Evolutionary conservation across 192 early-diverging fungal species (phyloP), one percentile per base, ranked within the genome.

Genomic region (Rhizophagus clarus): DNA sequence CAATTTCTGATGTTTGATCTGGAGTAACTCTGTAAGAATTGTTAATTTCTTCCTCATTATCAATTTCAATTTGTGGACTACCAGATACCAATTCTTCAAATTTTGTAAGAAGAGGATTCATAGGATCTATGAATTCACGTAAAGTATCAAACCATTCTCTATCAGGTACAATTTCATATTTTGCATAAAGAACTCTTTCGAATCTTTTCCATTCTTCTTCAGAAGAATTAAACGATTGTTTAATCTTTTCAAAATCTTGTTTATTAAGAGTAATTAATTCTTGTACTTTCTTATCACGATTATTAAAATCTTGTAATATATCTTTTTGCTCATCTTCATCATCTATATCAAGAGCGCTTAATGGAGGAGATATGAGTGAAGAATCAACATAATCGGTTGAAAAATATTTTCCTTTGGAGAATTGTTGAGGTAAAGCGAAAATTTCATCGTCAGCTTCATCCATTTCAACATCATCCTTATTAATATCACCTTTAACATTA

Each of bases 211-310:
- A 64, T 12, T 64, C 63, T 28, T 64, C 63, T 3, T 28, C 63
- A 4, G 63, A 64, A 64, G 17, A 28, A 64, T 26, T 28, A 29
- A 11, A 29, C 1, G n/a, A 28, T 64, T 29, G n/a, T 28, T 64
- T 64, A 29, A 64, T 26, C 14, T 28, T 24, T 28, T 64, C 28
- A 15, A 64, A 64, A 24, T 64, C 5, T 12, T 28, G 26, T 28
- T 29, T 64, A 14, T 64, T 64, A 10, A 14, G n/a, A 28, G 14
- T 28, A 7, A 64, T 64, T 64, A 64, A 22, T 64, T 64, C 63
- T 29, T 64, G n/a, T 24, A 64, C 28, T 28, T 64, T 64, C 12
- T 26, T 64, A 64, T 29, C 63, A 64, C 63, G 63, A 64, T 64
- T 29, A 28, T 64, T 64, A 28, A 28, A 28, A 64, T 64, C 28